Evolutionary conservation across 805 yeast genomes (phyloP).

Genomic region (Ascoidea asiatica): DNA sequence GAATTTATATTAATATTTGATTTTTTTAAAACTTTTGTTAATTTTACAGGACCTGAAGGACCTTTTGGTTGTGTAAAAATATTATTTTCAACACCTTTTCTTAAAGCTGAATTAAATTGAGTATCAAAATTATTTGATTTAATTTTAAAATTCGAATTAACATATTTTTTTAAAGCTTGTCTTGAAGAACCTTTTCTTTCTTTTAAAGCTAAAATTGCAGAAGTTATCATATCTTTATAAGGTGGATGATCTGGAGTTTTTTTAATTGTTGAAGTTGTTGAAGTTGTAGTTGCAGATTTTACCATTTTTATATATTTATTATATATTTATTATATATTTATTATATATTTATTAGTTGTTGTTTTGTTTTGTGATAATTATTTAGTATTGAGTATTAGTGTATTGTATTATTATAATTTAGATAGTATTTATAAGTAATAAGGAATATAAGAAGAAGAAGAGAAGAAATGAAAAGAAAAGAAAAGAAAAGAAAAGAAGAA

Average conservation of each 20-base stretch:
- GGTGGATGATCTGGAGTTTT: conserved; percentile 14
- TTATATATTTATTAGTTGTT: no score
- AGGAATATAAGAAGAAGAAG: neutral
- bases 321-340: no score
- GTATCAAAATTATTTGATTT: conserved; percentile 57
- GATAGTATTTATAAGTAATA: neutral
- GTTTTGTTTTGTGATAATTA: no score
- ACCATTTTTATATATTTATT: no score
- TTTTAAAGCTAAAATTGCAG: conserved; percentile 57
- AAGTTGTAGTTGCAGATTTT: conserved; percentile 6
- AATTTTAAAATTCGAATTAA: conserved; percentile 47
- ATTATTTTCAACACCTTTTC: conserved; percentile 69
- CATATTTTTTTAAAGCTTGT: conserved; percentile 77
- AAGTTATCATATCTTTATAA: conserved; percentile 25
- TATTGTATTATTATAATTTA: neutral
- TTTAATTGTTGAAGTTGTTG: conserved; percentile 1
- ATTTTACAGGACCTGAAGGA: conserved; percentile 74
- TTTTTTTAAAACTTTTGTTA: no score
- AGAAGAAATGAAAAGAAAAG: neutral
- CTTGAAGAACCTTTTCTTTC: conserved; percentile 79
- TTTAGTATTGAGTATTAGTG: no score
- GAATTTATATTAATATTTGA: conserved; percentile 29
- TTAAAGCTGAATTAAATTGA: conserved; percentile 63
- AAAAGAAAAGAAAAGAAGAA: neutral
- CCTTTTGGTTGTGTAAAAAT: conserved; percentile 80